Evolutionary conservation across 257 asterid species (phyloP).

Genomic region (Solanum rostratum): DNA sequence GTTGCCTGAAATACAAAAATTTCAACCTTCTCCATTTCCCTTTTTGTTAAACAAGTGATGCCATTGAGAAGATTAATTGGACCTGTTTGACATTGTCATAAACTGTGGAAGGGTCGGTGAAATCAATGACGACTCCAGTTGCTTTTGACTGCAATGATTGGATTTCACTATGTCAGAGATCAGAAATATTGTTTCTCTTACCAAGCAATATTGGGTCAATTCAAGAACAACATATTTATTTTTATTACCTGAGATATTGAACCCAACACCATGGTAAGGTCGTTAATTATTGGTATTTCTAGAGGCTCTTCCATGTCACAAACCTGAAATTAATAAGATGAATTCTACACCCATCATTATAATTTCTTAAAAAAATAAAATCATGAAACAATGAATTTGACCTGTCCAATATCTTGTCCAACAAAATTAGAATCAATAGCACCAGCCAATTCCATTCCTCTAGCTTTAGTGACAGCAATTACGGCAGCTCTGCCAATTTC

Average conservation of each 20-base stretch:
- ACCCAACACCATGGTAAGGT: conserved; percentile 78
- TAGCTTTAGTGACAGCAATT: conserved; percentile 65
- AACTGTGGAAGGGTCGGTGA: conserved; percentile 74
- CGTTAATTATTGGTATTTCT: conserved; percentile 75
- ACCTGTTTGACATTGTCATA: conserved; percentile 93
- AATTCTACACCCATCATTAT: background rate
- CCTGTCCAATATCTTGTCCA: conserved; percentile 84
- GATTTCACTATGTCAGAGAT: background rate
- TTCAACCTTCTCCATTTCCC: background rate
- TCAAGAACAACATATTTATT: no score
- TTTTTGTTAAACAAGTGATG: background rate
- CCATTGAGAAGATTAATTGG: background rate
- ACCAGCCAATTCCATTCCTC: conserved; percentile 93
- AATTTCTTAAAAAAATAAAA: background rate
- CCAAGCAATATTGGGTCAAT: background rate
- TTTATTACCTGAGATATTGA: conserved; percentile 73
- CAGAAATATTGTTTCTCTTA: no score
- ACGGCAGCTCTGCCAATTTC: conserved; percentile 90
- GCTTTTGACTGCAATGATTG: conserved; percentile 44
- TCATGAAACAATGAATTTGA: background rate
- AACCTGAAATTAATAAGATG: conserved; percentile 21
- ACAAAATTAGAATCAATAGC: conserved; percentile 66
- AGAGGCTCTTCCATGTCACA: conserved; percentile 84
- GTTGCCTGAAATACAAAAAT: conserved; percentile 37
- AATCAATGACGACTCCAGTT: conserved; percentile 70